Evolutionary conservation across 768 basidiomycete genomes (phyloP), one percentile per base, ranked within the genome.

Genomic region (Tricholoma bakamatsutake): DNA sequence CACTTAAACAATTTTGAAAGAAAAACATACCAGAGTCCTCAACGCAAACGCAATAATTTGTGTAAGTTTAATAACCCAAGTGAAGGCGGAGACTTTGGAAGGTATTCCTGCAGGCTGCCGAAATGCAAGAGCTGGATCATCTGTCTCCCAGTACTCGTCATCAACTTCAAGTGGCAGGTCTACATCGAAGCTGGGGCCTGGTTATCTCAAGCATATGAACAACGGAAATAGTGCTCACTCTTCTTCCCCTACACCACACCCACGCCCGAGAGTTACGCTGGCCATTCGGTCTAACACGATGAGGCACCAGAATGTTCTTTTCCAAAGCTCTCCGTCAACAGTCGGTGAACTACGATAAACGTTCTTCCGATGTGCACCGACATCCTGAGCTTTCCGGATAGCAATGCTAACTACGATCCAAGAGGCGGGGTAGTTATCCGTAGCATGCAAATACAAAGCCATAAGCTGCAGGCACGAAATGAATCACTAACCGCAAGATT

Each of bases 131-230:
- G 71, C 67, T 11, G 80, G 74, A 54, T 77, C 77, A 52, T 69
- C 73, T 15, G 69, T 71, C 58, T 83, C 79, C 90, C 90, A 94
- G 64, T 83, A 91, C 58, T 85, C 82, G 61, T 88, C 86, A 60
- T 95, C 90, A 12, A 93, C 85, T 67, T 92, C 90, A 11, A 89
- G 76, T 39, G 90, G 90, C 33, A 89, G 71, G 46, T 91, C 91
- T 27, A 87, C 73, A 65, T 95, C 93, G 65, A 90, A 91, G 66
- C 91, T 93, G 59, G 48, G 34, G 18, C 30, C 37, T 47, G 5
- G 43, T 65, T 31, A 61, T 54, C 35, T 17, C 50, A 33, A 56
- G 34, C 47, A 56, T 18, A 37, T 31, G 46, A 49, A 27, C 35
- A 42, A 47, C 12, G 17, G 46, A n/a, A 21, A 11, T 9, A 48